Conservation (phyloP, 805 yeast genomes). For the Starmerella ratchasimensis region DNA sequence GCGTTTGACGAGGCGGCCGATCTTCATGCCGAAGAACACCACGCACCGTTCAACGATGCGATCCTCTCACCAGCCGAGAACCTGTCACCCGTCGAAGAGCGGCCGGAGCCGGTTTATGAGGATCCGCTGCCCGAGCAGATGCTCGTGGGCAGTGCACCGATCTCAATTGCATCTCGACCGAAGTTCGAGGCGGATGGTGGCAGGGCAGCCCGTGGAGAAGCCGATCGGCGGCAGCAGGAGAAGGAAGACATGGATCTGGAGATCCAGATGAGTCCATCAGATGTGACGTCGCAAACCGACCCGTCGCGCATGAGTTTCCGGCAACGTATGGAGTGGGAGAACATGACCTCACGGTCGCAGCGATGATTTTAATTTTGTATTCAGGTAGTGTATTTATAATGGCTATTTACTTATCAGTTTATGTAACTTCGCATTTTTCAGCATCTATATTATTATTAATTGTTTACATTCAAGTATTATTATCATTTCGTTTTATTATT, state of each 20-base stretch:
- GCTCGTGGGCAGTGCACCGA: constrained; percentile 11
- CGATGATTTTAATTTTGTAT: background rate
- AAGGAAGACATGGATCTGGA: background rate
- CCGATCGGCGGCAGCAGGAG: background rate
- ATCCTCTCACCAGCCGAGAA: background rate
- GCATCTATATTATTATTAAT: background rate
- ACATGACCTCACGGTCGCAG: constrained; percentile 2
- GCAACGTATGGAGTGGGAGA: constrained; percentile 23
- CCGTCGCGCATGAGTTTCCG: constrained; percentile 20
- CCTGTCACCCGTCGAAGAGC: background rate
- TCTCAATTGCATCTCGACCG: constrained; percentile 6
- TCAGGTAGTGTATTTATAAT: background rate
- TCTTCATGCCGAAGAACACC: background rate
- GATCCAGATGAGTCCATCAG: background rate
- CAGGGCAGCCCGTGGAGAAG: constrained; percentile 1
- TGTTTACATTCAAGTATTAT: background rate
- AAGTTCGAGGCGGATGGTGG: constrained; percentile 16
- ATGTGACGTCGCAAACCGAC: background rate
- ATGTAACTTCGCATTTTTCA: too few species aligned
- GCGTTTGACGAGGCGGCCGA: background rate
- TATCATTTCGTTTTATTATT: background rate
- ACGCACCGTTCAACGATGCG: background rate
- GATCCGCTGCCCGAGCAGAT: background rate
- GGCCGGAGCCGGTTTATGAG: background rate
- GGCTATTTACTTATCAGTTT: background rate